Conservation (phyloP, 2,329 filamentous ascomycete species). For the Boeremia lycopersici region DNA sequence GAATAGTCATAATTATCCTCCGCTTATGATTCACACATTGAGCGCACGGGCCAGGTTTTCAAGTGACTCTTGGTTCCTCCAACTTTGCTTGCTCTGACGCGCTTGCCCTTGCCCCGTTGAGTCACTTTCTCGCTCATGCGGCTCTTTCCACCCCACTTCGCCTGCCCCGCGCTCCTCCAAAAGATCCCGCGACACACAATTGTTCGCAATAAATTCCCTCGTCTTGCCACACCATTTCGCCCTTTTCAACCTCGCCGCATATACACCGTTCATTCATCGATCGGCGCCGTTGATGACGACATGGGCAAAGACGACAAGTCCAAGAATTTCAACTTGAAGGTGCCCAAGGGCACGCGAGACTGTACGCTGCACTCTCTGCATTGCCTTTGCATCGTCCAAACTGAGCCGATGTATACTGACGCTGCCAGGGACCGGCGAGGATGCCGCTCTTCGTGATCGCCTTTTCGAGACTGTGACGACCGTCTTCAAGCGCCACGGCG, state of each 20-base stretch:
- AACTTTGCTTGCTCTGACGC: slow-evolving; percentile 20
- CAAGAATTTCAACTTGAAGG: slow-evolving; percentile 73
- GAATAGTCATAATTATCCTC: not conserved
- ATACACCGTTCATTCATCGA: slow-evolving; percentile 23
- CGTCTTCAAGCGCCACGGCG: slow-evolving; percentile 48
- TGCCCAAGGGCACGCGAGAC: slow-evolving; percentile 89
- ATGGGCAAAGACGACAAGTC: slow-evolving; percentile 55
- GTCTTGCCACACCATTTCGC: slow-evolving; percentile 12
- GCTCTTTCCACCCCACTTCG: slow-evolving; percentile 39
- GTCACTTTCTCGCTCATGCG: slow-evolving; percentile 39
- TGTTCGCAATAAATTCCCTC: slow-evolving; percentile 22
- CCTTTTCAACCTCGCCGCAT: slow-evolving; percentile 21
- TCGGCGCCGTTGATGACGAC: slow-evolving; percentile 33
- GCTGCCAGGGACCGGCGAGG: slow-evolving; percentile 36
- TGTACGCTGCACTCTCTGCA: slow-evolving; percentile 69
- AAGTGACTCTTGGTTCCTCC: slow-evolving; percentile 3
- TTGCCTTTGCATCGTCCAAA: slow-evolving; percentile 48
- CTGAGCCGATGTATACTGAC: slow-evolving; percentile 20
- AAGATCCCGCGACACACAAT: slow-evolving; percentile 28
- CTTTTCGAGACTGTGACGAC: slow-evolving; percentile 44
- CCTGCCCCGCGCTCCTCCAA: slow-evolving; percentile 38
- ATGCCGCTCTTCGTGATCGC: slow-evolving; percentile 44
- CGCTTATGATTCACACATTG: not conserved
- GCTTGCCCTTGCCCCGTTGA: slow-evolving; percentile 31
- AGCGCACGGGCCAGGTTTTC: slow-evolving; percentile 12